A percentile compares a stretch with the other conserved stretches of the same genome.
Evolutionary conservation across 2,329 filamentous ascomycete species (phyloP).

Genomic region (Pestalotiopsis sp.): DNA sequence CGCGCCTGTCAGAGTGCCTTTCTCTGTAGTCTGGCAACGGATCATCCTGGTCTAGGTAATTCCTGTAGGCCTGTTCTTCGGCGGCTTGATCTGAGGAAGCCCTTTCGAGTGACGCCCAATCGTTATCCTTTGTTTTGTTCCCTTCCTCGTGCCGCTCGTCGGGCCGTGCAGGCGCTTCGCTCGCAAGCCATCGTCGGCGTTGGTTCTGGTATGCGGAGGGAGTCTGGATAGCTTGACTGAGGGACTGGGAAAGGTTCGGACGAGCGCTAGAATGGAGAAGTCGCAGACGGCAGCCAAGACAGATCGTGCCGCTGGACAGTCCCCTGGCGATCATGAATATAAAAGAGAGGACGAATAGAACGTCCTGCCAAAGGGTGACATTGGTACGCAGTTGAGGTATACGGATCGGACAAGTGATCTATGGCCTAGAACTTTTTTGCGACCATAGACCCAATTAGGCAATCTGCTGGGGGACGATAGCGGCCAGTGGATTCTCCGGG

Average conservation of each 20-base stretch:
- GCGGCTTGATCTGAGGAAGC: background rate
- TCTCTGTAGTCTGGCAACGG: background rate
- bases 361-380: constrained; percentile 1
- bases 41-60: background rate
- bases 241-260: constrained; percentile 15
- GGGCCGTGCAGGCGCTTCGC: constrained; percentile 2
- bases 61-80: background rate
- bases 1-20: background rate
- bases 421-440: constrained; percentile 10
- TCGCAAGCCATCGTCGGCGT: constrained; percentile 14
- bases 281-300: constrained; percentile 40
- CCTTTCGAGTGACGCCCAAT: background rate
- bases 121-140: background rate
- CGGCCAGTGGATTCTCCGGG: constrained; percentile 5
- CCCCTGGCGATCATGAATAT: constrained; percentile 37
- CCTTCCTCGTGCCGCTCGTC: constrained; percentile 2
- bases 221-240: background rate
- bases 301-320: constrained; percentile 36
- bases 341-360: background rate
- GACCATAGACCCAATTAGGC: constrained; percentile 12
- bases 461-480: constrained; percentile 4
- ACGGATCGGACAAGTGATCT: background rate
- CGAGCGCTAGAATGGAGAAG: constrained; percentile 28
- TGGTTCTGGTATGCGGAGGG: constrained; percentile 1
- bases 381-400: background rate